Conservation (phyloP, 1,139 yeast species). For the Zygotorulaspora mrakii region DNA sequence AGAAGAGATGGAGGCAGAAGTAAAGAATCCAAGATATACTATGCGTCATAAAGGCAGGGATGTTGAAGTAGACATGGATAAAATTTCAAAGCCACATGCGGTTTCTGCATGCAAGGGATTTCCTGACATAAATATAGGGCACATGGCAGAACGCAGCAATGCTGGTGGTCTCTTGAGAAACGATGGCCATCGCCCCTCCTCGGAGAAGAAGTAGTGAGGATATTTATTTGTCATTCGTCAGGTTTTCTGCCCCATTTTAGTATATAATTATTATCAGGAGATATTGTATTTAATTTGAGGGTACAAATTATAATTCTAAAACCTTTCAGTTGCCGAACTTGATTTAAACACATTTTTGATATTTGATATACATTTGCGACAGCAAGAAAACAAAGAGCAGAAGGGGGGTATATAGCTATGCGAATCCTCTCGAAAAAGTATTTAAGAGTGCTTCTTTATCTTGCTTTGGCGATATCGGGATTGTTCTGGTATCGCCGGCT, state of each 20-base stretch:
- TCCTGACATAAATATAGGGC: constrained; percentile 28
- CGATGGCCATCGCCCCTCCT: constrained; percentile 25
- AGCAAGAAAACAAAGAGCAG: too few species aligned
- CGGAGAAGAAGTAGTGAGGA: background rate
- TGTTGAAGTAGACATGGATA: constrained; percentile 19
- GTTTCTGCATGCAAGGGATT: constrained; percentile 15
- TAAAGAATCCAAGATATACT: background rate
- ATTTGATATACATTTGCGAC: too few species aligned
- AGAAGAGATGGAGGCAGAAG: constrained; percentile 4
- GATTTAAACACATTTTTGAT: too few species aligned
- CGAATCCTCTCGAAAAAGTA: constrained; percentile 6
- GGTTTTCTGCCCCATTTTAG: background rate
- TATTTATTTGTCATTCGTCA: too few species aligned
- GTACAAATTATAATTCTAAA: too few species aligned
- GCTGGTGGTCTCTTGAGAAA: constrained; percentile 20
- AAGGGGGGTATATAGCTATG: too few species aligned
- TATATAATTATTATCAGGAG: background rate
- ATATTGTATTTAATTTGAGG: too few species aligned
- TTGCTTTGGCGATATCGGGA: background rate
- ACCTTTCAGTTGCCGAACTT: too few species aligned
- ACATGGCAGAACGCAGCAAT: constrained; percentile 4
- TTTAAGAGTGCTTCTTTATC: constrained; percentile 1
- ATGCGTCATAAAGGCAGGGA: constrained; percentile 19
- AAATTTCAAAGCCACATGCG: constrained; percentile 24
- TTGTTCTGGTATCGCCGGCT: background rate